A percentile compares a stretch with the other conserved stretches of the same genome.
Conservation (phyloP, 306 rosid species). For the Malus orientalis region DNA sequence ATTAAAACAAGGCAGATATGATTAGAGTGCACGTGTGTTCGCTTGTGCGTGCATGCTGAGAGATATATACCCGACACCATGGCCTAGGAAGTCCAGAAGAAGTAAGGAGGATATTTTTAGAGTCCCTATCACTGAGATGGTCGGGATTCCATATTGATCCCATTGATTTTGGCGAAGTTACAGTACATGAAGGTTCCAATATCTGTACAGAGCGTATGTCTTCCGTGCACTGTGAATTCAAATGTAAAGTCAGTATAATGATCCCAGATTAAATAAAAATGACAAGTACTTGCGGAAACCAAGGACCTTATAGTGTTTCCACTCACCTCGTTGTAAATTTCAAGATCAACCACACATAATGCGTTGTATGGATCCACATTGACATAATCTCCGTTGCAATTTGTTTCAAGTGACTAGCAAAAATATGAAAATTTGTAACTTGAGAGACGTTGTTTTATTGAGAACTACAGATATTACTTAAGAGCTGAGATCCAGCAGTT, state of each 20-base stretch:
- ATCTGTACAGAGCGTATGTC: accelerated
- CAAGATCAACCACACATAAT: not conserved
- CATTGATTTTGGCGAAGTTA: too few species aligned
- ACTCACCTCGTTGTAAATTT: not conserved
- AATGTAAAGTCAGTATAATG: not conserved
- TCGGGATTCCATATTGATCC: not conserved
- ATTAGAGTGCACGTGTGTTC: not conserved
- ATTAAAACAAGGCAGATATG: not conserved
- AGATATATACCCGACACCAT: constrained; percentile 14
- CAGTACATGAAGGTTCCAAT: not conserved
- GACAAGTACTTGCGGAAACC: not conserved
- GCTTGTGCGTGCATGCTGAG: accelerated
- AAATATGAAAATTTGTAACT: not conserved
- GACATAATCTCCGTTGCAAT: not conserved
- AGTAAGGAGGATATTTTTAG: not conserved
- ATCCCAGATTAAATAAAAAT: not conserved
- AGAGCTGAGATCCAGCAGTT: too few species aligned
- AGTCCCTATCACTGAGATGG: not conserved
- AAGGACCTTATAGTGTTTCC: not conserved
- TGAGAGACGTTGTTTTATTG: not conserved
- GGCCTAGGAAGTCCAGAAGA: not conserved
- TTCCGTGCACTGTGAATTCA: constrained; percentile 1
- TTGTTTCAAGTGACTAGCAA: not conserved
- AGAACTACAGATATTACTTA: too few species aligned
- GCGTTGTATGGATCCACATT: constrained; percentile 2